Conservation (phyloP, 2,329 filamentous ascomycete genomes). For the Aspergillus eucalypticola region DNA sequence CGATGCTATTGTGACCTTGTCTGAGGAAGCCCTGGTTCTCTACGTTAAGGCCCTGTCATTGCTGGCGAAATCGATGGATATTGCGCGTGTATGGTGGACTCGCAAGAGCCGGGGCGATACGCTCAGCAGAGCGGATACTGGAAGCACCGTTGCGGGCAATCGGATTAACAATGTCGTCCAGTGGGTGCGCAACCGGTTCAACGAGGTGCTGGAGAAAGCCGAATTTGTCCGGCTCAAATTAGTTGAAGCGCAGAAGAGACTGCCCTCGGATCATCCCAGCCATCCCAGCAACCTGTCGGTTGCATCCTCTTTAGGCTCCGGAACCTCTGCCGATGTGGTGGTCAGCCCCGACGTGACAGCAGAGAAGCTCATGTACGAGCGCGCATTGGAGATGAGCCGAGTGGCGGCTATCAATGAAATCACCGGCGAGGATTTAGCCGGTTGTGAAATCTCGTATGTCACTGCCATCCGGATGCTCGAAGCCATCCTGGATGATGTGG, state of each 20-base stretch:
- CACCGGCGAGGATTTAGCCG: slow-evolving; percentile 80
- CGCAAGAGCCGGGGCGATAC: slow-evolving; percentile 70
- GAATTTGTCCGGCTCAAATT: slow-evolving; percentile 90
- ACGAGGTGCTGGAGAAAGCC: slow-evolving; percentile 94
- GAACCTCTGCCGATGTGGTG: slow-evolving; percentile 73
- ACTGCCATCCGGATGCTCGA: slow-evolving; percentile 95
- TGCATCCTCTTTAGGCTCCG: slow-evolving; percentile 58
- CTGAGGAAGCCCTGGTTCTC: slow-evolving; percentile 90
- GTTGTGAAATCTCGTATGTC: slow-evolving; percentile 89
- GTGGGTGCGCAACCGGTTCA: slow-evolving; percentile 92
- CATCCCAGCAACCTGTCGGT: slow-evolving; percentile 76
- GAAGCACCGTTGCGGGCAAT: slow-evolving; percentile 56
- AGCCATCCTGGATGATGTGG: slow-evolving; percentile 85
- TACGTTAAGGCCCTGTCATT: slow-evolving; percentile 93
- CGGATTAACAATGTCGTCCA: slow-evolving; percentile 93
- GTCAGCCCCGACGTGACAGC: slow-evolving; percentile 88
- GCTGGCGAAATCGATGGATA: slow-evolving; percentile 91
- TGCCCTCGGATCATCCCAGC: slow-evolving; percentile 81
- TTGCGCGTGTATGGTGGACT: slow-evolving; percentile 89
- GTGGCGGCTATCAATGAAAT: slow-evolving; percentile 94
- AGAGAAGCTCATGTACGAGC: slow-evolving; percentile 97
- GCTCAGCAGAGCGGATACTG: slow-evolving; percentile 48
- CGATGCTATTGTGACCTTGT: slow-evolving; percentile 81
- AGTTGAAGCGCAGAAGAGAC: slow-evolving; percentile 76
- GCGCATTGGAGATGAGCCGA: slow-evolving; percentile 94